Evolutionary conservation across 495 filamentous ascomycete species (phyloP).

Genomic region (Aspergillus homomorphus): DNA sequence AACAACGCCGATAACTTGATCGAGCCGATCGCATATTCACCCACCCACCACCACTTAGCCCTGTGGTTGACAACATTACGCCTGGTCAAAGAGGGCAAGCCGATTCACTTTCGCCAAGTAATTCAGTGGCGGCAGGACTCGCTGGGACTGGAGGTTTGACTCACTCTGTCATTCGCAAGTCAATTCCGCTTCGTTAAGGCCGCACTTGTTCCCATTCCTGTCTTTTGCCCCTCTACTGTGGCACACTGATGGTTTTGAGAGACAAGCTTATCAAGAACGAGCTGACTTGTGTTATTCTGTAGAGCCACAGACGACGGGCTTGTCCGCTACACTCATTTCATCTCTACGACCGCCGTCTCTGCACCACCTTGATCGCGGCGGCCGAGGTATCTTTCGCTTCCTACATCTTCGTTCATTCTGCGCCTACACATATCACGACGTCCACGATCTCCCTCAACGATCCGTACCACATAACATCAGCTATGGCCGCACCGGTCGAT

Average conservation of each 20-base stretch:
- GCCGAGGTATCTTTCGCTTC: conserved; percentile 8
- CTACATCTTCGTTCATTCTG: conserved; percentile 4
- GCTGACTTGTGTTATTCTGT: conserved; percentile 7
- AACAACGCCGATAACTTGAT: conserved; percentile 22
- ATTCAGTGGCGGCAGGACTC: conserved; percentile 11
- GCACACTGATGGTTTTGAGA: conserved; percentile 11
- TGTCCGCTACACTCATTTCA: conserved; percentile 34
- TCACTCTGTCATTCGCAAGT: not conserved
- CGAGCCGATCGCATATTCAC: conserved; percentile 26
- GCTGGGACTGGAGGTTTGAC: conserved; percentile 3
- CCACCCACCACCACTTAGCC: conserved; percentile 12
- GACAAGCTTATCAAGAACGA: conserved; percentile 9
- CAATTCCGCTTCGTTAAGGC: not conserved
- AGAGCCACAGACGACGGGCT: conserved; percentile 23
- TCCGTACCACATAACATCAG: conserved; percentile 60
- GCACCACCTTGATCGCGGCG: conserved; percentile 12
- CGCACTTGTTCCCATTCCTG: conserved; percentile 11
- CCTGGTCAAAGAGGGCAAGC: conserved; percentile 12
- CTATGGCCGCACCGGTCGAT: conserved; percentile 67
- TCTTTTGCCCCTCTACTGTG: conserved; percentile 29
- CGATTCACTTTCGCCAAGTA: conserved; percentile 10
- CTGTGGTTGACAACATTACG: conserved; percentile 14
- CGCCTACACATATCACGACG: conserved; percentile 2
- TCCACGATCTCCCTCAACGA: not conserved
- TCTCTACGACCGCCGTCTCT: not conserved